Evolutionary conservation across 345 rosid genomes (phyloP).

Genomic region (Euphorbia tirucalli): DNA sequence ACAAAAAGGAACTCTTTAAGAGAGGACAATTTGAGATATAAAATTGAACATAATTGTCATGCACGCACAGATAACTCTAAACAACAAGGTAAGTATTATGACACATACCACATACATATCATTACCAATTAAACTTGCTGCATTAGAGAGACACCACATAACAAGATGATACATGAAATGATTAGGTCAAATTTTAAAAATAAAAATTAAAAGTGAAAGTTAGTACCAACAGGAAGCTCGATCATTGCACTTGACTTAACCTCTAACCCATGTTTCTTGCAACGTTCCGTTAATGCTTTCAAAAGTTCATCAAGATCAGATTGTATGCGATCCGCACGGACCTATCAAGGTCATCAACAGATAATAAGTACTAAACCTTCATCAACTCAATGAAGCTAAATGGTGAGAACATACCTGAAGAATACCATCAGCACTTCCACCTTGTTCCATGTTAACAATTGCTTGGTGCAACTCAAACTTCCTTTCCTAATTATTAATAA

Average conservation of each 20-base stretch:
- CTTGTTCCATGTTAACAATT: constrained; percentile 80
- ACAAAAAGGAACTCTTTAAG: neutral
- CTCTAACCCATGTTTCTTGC: constrained; percentile 82
- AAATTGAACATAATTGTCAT: neutral
- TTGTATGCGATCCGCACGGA: constrained; percentile 93
- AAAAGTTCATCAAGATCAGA: constrained; percentile 90
- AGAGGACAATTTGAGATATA: constrained; percentile 4
- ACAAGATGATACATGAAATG: neutral
- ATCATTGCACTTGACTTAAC: constrained; percentile 70
- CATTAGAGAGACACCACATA: neutral
- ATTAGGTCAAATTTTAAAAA: neutral
- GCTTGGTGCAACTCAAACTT: constrained; percentile 85
- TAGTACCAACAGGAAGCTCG: constrained; percentile 83
- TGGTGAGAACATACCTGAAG: constrained; percentile 65
- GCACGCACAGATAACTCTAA: neutral
- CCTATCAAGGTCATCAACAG: constrained; percentile 46
- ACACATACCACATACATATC: neutral
- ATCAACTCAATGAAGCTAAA: constrained; percentile 10
- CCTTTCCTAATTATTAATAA: constrained; percentile 51
- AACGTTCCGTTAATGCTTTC: constrained; percentile 72
- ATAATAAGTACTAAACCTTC: constrained; percentile 18
- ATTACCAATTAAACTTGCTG: neutral
- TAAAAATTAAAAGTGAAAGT: constrained; percentile 9
- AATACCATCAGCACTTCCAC: constrained; percentile 95
- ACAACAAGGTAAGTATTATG: neutral